Evolutionary conservation across 371 early-diverging fungal genomes (phyloP).

Genomic region (Mucor indicus): DNA sequence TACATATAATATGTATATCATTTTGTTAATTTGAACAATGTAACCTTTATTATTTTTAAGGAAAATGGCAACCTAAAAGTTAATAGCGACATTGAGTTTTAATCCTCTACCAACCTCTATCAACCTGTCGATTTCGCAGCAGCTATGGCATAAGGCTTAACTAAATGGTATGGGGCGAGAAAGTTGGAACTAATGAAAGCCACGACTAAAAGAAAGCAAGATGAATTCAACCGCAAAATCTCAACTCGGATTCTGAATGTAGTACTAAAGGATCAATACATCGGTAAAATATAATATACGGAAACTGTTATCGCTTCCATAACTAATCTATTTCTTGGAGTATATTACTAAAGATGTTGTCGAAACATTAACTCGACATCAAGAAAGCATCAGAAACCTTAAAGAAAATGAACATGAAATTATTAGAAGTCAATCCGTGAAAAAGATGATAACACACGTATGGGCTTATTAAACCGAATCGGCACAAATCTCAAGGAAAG

Average conservation of each 20-base stretch:
- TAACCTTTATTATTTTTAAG: no score
- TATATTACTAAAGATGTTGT: constrained; percentile 14
- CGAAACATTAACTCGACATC: constrained; percentile 14
- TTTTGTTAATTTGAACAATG: no score
- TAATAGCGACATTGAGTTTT: no score
- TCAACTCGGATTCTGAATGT: constrained; percentile 12
- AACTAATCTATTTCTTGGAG: constrained; percentile 14
- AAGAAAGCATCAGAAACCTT: constrained; percentile 4
- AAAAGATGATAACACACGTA: constrained; percentile 11
- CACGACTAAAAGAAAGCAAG: constrained; percentile 13
- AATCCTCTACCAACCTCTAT: no score
- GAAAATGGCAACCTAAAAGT: no score
- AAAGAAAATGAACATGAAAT: constrained; percentile 5
- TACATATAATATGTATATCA: no score
- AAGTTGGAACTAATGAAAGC: constrained; percentile 16
- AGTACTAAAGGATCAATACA: constrained; percentile 12
- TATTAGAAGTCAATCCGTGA: constrained; percentile 12
- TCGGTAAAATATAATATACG: constrained; percentile 19
- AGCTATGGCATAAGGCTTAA: constrained; percentile 10
- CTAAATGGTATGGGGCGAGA: constrained; percentile 14
- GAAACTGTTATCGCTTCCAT: constrained; percentile 11
- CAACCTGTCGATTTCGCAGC: no score
- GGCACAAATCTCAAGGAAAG: constrained; percentile 12
- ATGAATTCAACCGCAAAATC: constrained; percentile 16
- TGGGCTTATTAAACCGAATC: constrained; percentile 15